Evolutionary conservation across 2,329 filamentous ascomycete species (phyloP).

Genomic region (Botrytis galanthina): DNA sequence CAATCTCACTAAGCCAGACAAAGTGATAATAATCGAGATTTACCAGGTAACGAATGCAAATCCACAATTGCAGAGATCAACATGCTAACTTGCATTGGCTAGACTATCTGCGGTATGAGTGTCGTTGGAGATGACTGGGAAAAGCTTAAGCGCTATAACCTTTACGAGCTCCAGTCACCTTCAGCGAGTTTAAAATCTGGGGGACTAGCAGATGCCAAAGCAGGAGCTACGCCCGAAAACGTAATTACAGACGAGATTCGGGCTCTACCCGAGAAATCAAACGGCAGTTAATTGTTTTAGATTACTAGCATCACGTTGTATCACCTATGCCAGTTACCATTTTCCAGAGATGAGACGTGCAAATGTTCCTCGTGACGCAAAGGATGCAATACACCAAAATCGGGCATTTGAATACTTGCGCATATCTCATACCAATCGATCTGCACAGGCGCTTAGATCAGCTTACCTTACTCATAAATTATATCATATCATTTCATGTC

Average conservation of each 20-base stretch:
- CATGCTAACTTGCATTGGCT: slow-evolving; percentile 27
- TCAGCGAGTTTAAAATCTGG: slow-evolving; percentile 22
- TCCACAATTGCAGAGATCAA: slow-evolving; percentile 16
- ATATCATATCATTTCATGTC: background rate
- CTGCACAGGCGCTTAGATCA: slow-evolving; percentile 18
- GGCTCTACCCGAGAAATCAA: slow-evolving; percentile 2
- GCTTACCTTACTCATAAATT: slow-evolving; percentile 7
- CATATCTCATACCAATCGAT: slow-evolving; percentile 2
- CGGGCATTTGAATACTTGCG: slow-evolving; percentile 6
- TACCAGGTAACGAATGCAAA: slow-evolving; percentile 60
- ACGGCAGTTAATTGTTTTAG: slow-evolving; percentile 12
- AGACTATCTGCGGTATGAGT: slow-evolving; percentile 76
- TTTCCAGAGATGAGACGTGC: slow-evolving; percentile 8
- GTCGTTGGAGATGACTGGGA: slow-evolving; percentile 72
- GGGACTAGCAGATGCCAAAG: slow-evolving; percentile 12
- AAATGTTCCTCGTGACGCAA: slow-evolving; percentile 7
- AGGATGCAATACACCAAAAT: slow-evolving; percentile 3
- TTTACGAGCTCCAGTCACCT: slow-evolving; percentile 66
- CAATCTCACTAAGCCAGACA: slow-evolving; percentile 72
- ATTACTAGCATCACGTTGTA: slow-evolving; percentile 14
- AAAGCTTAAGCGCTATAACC: slow-evolving; percentile 71
- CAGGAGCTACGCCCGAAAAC: slow-evolving; percentile 28
- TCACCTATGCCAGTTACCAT: background rate
- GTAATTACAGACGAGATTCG: slow-evolving; percentile 32
- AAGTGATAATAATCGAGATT: slow-evolving; percentile 76